Base-by-base conservation (phyloP, 371 early-diverging fungal species). In the Mortierella sp. region DNA sequence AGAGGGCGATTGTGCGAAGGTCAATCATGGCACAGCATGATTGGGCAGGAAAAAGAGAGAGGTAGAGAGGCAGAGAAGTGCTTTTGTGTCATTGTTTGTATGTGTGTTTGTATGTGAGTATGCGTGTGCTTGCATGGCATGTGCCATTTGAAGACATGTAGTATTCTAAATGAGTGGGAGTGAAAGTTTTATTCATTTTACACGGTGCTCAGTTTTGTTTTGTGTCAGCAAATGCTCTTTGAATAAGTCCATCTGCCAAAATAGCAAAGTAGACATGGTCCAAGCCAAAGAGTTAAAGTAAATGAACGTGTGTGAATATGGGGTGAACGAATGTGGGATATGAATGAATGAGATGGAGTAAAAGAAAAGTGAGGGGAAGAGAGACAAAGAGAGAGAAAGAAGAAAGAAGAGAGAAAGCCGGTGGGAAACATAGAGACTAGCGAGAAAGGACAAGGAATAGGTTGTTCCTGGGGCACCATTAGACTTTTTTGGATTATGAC, bases 1-100 rank as follows among this genome's bases (percentile, higher is more conserved):
- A 49, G n/a, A 20, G 9, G n/a, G 18, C 22, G 12, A 37, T 16
- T n/a, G 32, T 9, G 12, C 30, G 12, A 28, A 55, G 22, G n/a
- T 18, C 55, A 35, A 61, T 37, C 69, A 61, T 62, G 69, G 69
- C 69, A 62, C 60, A 68, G 62, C 51, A 24, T 68, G 68, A 68
- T 68, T 68, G 68, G 70, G 32, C 37, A 60, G 20, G 24, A 14
- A 24, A 16, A 54, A 24, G 12, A 55, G 11, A 30, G 20, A 28
- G 30, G 12, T 2, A 55, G 30, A 55, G 11, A 55, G 9, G 16
- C 8, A 28, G 28, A 28, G 3, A 28, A 1, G 28, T 30, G 28
- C 2, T 22, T 24, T 51, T 18, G 47, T 47, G 47, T n/a, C n/a
- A n/a, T n/a, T 18, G 47, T 18, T 47, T 47, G 20, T 47, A 35